Evolutionary conservation across 2,329 filamentous ascomycete species (phyloP), one percentile per base, ranked within the genome.

Genomic region (Colletotrichum tropicale): DNA sequence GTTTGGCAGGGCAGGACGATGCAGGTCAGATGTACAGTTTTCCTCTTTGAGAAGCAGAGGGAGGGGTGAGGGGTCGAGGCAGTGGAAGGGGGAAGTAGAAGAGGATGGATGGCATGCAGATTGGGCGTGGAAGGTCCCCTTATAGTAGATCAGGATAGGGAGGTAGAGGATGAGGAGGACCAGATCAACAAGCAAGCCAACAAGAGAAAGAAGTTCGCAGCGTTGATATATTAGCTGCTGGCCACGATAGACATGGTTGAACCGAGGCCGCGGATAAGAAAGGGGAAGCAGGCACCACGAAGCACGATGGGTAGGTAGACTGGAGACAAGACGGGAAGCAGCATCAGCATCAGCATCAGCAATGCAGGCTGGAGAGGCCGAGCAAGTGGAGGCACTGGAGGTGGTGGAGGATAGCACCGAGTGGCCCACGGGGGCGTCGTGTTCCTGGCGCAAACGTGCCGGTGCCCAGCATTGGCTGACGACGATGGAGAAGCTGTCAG

Each of bases 401-500:
- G 38, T 18, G 12, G 16, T 43, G 38, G 9, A 21, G 48, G 34
- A 48, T 16, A 38, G 21, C 18, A 52, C 24, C 18, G 66, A 28
- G 28, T 61, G 58, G 60, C 36, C 62, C 32, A 36, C 64, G 34
- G n/a, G 10, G 64, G 73, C 64, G 70, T 73, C 70, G 28, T 69
- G 74, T 76, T 66, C 74, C 74, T 76, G 74, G 71, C 74, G 71
- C 74, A 64, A 66, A 75, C 52, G 60, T 74, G 71, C 70, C 73
- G 71, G 38, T 58, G 74, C 74, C 74, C 66, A 76, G 74, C 74
- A 62, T 76, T 76, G 74, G 74, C 74, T 76, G 74, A 75, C 73
- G 74, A 70, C 66, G 70, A 75, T 69, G 60, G 71, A 34, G 60
- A 38, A 66, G 52, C 61, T 65, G 60, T 66, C 36, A 66, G 18